Evolutionary conservation across 2,329 filamentous ascomycete genomes (phyloP), one percentile per base, ranked within the genome.

Genomic region (Biscogniauxia sp.): DNA sequence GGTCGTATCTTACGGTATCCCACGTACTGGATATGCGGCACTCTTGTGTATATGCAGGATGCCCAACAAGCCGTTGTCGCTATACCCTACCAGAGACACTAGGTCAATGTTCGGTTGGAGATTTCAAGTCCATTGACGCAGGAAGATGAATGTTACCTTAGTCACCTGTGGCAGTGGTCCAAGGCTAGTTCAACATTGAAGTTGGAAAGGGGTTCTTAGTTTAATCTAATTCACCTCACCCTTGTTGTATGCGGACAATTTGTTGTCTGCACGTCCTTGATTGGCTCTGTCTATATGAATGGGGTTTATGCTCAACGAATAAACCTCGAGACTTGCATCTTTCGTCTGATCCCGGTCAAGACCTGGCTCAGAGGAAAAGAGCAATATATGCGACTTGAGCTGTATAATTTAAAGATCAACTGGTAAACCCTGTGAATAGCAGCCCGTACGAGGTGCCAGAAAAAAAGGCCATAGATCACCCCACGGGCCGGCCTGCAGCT

Each of bases 1-100:
- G 19, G 25, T 7, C 8, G 32, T 56, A 55, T 61, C 55, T 61
- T 28, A 49, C 53, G 54, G 51, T 32, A 51, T 54, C 45, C 41
- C 17, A 32, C 26, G 17, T 9, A 5, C 19, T 52, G 49, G 49
- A 20, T 20, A 51, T 23, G 6, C 50, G 13, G 20, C 19, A 20
- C 52, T 54, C 23, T 32, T 26, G n/a, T 32, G 52, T 54, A 45
- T 45, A 45, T 45, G 37, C 37, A 17, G 20, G 15, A 13, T 8
- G 23, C 51, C 51, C 26, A 13, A 23, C 17, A 20, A 32, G 19
- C 5, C 41, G 20, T 50, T 7, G 17, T 28, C n/a, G 32, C 26
- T 45, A n/a, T 45, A 45, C 37, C 13, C 37, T n/a, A 45, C 15
- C 11, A 3, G 5, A n/a, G 13, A n/a, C 13, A n/a, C 37, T 45